Evolutionary conservation across 2,329 filamentous ascomycete genomes (phyloP).

Genomic region (Diaporthe aspalathi): DNA sequence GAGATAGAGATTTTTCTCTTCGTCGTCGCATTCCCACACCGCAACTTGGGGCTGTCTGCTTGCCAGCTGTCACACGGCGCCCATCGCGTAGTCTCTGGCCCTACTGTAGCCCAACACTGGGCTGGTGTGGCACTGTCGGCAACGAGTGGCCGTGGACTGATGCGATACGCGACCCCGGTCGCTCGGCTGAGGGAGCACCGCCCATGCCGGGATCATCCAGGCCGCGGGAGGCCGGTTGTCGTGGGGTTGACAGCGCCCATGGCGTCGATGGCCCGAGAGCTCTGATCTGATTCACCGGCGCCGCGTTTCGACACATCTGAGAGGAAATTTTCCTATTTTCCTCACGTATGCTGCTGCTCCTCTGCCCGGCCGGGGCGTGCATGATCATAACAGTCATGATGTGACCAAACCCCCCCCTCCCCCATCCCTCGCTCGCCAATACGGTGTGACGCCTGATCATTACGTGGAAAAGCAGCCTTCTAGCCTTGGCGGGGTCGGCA

Average conservation of each 20-base stretch:
- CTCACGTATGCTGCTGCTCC: background rate
- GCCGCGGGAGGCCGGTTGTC: constrained; percentile 28
- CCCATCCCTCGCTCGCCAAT: background rate
- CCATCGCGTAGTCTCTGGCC: background rate
- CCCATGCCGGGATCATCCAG: constrained; percentile 23
- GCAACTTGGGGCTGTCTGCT: constrained; percentile 17
- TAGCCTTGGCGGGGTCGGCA: constrained; percentile 5
- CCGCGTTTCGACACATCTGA: constrained; percentile 17
- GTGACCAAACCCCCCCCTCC: constrained; percentile 4
- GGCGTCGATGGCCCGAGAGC: constrained; percentile 25
- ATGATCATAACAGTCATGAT: constrained; percentile 1
- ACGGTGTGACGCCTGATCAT: background rate
- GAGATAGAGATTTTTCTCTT: background rate
- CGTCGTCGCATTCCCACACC: background rate
- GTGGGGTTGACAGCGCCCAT: constrained; percentile 31
- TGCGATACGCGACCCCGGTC: constrained; percentile 16
- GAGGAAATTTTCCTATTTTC: background rate
- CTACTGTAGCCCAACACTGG: constrained; percentile 6
- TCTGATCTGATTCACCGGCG: constrained; percentile 29
- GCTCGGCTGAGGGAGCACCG: constrained; percentile 10
- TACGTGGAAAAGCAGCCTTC: constrained; percentile 15
- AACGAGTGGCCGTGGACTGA: constrained; percentile 12
- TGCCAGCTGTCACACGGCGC: constrained; percentile 5
- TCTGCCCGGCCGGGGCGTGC: background rate
- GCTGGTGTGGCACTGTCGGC: constrained; percentile 22